Evolutionary conservation across 23 red algal genomes (phyloP), one percentile per base, ranked within the genome.

Genomic region (Agarophyton chilense): DNA sequence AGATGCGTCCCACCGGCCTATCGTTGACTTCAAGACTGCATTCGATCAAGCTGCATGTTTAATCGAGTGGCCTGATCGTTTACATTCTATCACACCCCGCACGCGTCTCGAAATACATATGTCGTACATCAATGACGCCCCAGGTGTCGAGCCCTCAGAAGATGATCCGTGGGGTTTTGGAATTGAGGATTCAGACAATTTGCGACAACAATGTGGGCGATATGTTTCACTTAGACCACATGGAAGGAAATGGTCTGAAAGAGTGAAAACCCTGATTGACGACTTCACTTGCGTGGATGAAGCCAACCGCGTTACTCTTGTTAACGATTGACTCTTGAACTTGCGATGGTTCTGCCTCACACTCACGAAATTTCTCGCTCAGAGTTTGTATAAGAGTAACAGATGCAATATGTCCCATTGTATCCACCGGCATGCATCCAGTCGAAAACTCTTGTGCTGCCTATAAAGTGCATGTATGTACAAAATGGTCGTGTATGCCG

Each of bases 51-150:
- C 61, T 22, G 77, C 92, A 35, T 79, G 58, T 28, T 58, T 97
- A 16, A 93, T 97, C 38, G 95, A 97, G 47, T 97, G 95, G 95
- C 95, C 95, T 32, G 93, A 95, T 63, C 81, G 93, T n/a, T 65
- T 95, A 10, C 34, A 74, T 25, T 38, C 45, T 10, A 26, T 70
- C n/a, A 46, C 41, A 64, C 83, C 83, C 16, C 26, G 12, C 67
- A 53, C 21, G 22, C 53, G 66, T n/a, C 83, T 88, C n/a, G 83
- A 88, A 26, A 67, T 88, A 18, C 56, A 70, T 24, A 58, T 88
- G 44, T 41, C 71, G 12, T 88, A 88, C 54, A n/a, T 32, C 17
- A 49, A 61, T 12, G 50, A 44, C 57, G 31, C 19, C 4, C 13
- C 25, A 10, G 16, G 32, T 57, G 25, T 16, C 19, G 31, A 6